A percentile compares a stretch with the other conserved stretches of the same genome.
Evolutionary conservation across 495 filamentous ascomycete genomes (phyloP).

Genomic region (Aspergillus heteromorphus): DNA sequence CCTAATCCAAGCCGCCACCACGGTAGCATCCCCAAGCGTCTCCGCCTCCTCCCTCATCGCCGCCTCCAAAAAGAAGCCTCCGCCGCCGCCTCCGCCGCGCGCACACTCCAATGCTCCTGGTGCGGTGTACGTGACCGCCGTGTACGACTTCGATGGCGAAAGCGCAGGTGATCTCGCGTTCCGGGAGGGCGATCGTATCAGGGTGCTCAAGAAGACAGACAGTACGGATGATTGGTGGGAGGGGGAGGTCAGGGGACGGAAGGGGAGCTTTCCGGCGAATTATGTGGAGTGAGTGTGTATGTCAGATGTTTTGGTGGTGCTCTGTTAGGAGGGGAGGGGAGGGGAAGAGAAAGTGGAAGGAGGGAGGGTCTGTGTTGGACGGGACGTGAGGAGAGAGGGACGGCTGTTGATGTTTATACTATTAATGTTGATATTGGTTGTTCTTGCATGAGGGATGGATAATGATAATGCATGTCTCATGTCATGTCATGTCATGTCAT

Average conservation of each 20-base stretch:
- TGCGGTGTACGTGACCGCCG: conserved; percentile 66
- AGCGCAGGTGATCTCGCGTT: conserved; percentile 73
- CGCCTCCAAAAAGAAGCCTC: conserved; percentile 56
- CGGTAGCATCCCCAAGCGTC: conserved; percentile 21
- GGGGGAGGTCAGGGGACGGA: conserved; percentile 69
- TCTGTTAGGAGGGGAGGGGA: too few relatives aligned
- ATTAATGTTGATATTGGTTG: too few relatives aligned
- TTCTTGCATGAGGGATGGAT: too few relatives aligned
- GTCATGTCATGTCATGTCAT: too few relatives aligned
- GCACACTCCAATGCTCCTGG: conserved; percentile 11
- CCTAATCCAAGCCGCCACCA: conserved; percentile 7
- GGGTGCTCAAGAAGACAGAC: conserved; percentile 74
- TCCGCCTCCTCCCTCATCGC: conserved; percentile 11
- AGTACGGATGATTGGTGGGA: conserved; percentile 96
- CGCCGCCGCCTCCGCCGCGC: conserved; percentile 61
- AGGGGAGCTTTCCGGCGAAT: conserved; percentile 86
- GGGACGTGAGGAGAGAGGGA: too few relatives aligned
- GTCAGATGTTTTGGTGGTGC: too few relatives aligned
- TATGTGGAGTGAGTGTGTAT: conserved; percentile 48
- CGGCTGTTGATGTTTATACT: too few relatives aligned
- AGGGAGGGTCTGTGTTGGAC: too few relatives aligned
- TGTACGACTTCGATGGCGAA: conserved; percentile 75
- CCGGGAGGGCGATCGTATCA: conserved; percentile 77
- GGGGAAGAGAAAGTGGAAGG: too few relatives aligned
- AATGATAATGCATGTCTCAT: too few relatives aligned